A percentile compares a stretch with the other conserved stretches of the same genome.
These are phyloP conservation scores for Lolium multiflorum DNA, from an alignment of 176 grass and related monocot genomes.

Conservation along the genomic window DNA sequence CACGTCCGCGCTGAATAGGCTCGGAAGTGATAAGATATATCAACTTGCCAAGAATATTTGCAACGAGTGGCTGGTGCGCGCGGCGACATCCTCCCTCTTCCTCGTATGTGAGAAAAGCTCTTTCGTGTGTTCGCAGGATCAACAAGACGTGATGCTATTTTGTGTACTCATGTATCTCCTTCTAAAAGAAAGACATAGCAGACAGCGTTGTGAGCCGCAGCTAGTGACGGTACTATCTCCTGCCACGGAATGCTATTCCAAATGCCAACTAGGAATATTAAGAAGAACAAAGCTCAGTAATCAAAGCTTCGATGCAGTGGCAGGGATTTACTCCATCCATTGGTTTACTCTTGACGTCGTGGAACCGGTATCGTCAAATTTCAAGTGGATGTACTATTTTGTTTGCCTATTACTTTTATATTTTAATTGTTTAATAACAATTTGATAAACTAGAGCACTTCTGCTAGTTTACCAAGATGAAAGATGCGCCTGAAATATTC, in stretches of 20 bases:
- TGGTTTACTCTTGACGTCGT: not conserved
- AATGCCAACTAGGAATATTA: not conserved
- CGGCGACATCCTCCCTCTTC: not conserved
- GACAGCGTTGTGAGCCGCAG: not conserved
- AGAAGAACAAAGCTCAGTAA: not conserved
- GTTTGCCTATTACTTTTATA: not conserved
- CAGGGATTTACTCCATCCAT: not conserved
- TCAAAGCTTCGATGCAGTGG: not conserved
- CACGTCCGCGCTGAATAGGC: too few species aligned
- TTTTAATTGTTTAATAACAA: not conserved
- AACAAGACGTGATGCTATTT: not conserved
- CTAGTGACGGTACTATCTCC: conserved; percentile 10
- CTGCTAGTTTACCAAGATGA: not conserved
- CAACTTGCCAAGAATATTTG: not conserved
- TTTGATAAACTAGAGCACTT: not conserved
- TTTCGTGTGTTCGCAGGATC: not conserved
- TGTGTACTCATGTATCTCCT: not conserved
- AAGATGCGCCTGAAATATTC: not conserved
- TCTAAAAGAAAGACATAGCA: not conserved
- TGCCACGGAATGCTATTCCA: conserved; percentile 21
- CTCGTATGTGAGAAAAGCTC: not conserved
- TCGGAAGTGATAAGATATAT: not conserved
- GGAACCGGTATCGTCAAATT: not conserved
- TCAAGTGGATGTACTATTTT: not conserved
- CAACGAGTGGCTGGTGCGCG: not conserved